Evolutionary conservation across 1,139 yeast species (phyloP), one percentile per base, ranked within the genome.

Genomic region (Magnusiomyces ingens): DNA sequence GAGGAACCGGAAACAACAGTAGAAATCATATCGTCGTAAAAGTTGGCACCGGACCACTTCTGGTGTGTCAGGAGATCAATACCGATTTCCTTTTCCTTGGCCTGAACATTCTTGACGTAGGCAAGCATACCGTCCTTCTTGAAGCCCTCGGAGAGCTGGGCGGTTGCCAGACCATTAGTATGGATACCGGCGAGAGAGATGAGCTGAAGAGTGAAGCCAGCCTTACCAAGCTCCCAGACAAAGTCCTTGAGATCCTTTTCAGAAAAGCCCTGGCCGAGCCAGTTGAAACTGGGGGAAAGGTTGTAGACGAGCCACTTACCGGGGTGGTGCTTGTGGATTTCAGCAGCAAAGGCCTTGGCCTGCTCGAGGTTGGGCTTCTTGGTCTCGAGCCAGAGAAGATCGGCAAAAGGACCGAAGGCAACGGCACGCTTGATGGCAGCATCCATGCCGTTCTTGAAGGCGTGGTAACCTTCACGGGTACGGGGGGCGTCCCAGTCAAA

Each of bases 401-500:
- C 85, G 1, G 83, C 74, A 57, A 77, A 79, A 11, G 84, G 84
- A 1, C 82, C 80, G 64, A 72, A 80, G 4, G 73, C 74, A 35
- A 78, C 61, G 1, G 80, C 77, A 52, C 85, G 72, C 60, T 77
- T 75, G 48, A 80, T 67, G 1, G 84, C 84, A 35, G 76, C 74
- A 41, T 76, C 82, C 62, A 79, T 71, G 35, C 84, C 79, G 12
- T 75, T 71, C 53, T 71, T 67, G 55, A 75, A 75, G 60, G 76
- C 71, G 61, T 77, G 77, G 63, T 76, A 77, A 1, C 85, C 85
- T 59, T 80, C 84, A 49, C 76, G 67, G 2, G 84, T 79, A 57
- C 80, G 72, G 41, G 84, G 81, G 3, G 78, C 78, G 57, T 80
- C 83, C 82, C 82, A 78, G 62, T 79, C 77, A 57, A 79, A 80